Conservation (phyloP, 176 grass and related monocot genomes). For the Poa annua region DNA sequence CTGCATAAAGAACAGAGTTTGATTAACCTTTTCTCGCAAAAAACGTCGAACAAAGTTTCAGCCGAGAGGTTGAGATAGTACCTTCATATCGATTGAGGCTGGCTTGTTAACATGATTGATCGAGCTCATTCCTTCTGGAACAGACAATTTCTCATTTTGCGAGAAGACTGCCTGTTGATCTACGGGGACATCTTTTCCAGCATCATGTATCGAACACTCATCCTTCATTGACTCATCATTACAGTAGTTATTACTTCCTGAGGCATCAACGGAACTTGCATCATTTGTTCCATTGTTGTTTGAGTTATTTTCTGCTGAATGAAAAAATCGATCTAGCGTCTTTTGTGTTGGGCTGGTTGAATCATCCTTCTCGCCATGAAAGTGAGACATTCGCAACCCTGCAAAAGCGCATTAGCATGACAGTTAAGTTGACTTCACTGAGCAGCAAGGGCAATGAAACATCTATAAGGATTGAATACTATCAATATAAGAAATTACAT, state of each 20-base stretch:
- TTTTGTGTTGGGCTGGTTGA: conserved; percentile 62
- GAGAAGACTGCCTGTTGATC: conserved; percentile 34
- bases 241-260: conserved; percentile 3
- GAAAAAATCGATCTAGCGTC: conserved; percentile 71
- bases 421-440: conserved; percentile 5
- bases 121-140: conserved; percentile 43
- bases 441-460: conserved; percentile 27
- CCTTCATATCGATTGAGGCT: conserved; percentile 36
- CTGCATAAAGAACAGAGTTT: conserved; percentile 35
- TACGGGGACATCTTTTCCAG: conserved; percentile 24
- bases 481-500: not conserved
- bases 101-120: conserved; percentile 8
- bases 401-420: conserved; percentile 26
- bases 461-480: not conserved
- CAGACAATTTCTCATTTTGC: conserved; percentile 37
- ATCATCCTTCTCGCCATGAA: conserved; percentile 66
- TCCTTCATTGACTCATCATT: conserved; percentile 26
- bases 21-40: not conserved
- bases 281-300: conserved; percentile 21
- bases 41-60: not conserved
- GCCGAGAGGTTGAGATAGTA: conserved; percentile 7
- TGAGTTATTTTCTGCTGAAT: conserved; percentile 30
- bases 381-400: conserved; percentile 90
- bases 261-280: conserved; percentile 6
- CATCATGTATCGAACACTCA: conserved; percentile 34